Conservation (phyloP, 2,329 filamentous ascomycete species). For the Catunica adiposa region DNA sequence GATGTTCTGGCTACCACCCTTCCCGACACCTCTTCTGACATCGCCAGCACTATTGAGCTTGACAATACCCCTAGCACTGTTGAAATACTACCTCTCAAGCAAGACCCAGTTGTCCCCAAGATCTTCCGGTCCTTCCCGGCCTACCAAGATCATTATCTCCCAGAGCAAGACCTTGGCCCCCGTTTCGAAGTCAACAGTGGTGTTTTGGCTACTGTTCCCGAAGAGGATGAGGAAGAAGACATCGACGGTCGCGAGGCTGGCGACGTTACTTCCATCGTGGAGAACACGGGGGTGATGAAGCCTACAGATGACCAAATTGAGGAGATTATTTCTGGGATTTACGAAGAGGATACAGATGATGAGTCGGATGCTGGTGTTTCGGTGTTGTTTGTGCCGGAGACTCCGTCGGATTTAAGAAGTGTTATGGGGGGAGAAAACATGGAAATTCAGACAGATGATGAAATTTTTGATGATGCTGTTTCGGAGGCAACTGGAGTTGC, state of each 20-base stretch:
- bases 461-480: background rate
- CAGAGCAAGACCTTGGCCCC: constrained; percentile 2
- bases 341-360: constrained; percentile 5
- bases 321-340: background rate
- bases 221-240: constrained; percentile 10
- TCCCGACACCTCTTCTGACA: no score
- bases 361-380: constrained; percentile 2
- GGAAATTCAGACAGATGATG: background rate
- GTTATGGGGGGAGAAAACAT: background rate
- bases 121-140: background rate
- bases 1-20: no score
- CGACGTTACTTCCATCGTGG: no score
- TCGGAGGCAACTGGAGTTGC: background rate
- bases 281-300: no score
- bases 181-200: background rate
- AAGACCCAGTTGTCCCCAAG: background rate
- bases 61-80: no score
- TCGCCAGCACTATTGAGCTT: no score
- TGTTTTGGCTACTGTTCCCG: constrained; percentile 7
- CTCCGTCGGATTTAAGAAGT: background rate
- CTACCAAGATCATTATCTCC: background rate
- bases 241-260: background rate
- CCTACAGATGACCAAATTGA: background rate
- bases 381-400: background rate
- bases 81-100: no score